Evolutionary conservation across 805 yeast species (phyloP), one percentile per base, ranked within the genome.

Genomic region (Wickerhamomyces sydowiorum): DNA sequence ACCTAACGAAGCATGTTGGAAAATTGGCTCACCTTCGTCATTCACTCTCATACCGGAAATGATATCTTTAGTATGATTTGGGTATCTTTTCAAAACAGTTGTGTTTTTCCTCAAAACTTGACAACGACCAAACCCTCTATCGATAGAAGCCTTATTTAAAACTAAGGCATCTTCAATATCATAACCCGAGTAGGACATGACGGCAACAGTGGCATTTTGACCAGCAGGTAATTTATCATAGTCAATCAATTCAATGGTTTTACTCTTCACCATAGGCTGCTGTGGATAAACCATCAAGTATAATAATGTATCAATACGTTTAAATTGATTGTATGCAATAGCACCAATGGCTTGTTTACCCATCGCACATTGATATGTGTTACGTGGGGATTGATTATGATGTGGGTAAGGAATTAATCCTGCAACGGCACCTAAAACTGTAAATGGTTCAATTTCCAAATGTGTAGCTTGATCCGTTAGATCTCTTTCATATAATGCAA

Each of bases 341-440:
- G 98, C 98, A 53, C 99, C 99, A 64, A 93, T 91, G n/a, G 99
- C 99, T 69, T 93, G 99, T 67, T 88, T 88, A 80, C 96, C 96
- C 96, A 86, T 86, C 60, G 95, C 96, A 74, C 95, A 86, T 65
- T 86, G 96, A 66, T 86, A 86, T 5, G 95, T 86, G 65, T 86
- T 86, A 72, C 96, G 79, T 35, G 96, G 96, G 5, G 95, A 85
- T 66, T 86, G 96, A 66, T 86, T 86, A 61, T 86, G 96, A 59
- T 86, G 95, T 36, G 96, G 96, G 57, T 87, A 86, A 17, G 96
- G 96, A 70, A 86, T 86, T 53, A 86, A 72, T 22, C 96, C 95
- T 0, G 96, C 96, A 42, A 87, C 96, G 0, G 96, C 96, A 43
- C 96, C 96, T 25, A 88, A 67, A 3, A 88, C 83, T 0, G 96